Evolutionary conservation across 768 basidiomycete species (phyloP).

Genomic region (Leucosporidium scottii): DNA sequence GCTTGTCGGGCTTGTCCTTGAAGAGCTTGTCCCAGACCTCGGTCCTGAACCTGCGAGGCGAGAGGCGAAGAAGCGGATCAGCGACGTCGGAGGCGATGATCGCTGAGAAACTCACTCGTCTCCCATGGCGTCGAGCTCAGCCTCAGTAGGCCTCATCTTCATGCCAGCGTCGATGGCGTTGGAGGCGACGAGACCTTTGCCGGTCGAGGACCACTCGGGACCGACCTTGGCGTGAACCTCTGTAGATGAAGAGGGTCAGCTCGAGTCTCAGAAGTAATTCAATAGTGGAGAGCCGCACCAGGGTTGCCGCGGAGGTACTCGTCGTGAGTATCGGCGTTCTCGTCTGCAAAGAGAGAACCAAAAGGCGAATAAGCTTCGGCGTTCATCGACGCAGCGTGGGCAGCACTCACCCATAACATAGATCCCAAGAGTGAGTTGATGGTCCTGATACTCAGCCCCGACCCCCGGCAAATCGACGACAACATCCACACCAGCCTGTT

Average conservation of each 20-base stretch:
- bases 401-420: background rate
- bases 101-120: constrained; percentile 48
- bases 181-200: constrained; percentile 62
- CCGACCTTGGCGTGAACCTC: constrained; percentile 50
- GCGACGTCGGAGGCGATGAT: background rate
- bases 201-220: constrained; percentile 58
- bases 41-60: constrained; percentile 36
- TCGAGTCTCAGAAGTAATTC: too few relatives aligned
- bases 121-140: constrained; percentile 66
- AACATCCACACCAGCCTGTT: constrained; percentile 12
- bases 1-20: constrained; percentile 72
- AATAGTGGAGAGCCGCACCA: background rate
- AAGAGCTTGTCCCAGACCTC: constrained; percentile 59
- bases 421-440: constrained; percentile 4
- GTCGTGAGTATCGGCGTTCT: constrained; percentile 57
- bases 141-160: constrained; percentile 62
- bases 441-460: constrained; percentile 45
- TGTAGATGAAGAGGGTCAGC: background rate
- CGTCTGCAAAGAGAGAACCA: constrained; percentile 43
- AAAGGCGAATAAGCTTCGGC: constrained; percentile 50
- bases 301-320: constrained; percentile 64
- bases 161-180: constrained; percentile 69
- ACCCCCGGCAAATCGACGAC: constrained; percentile 45
- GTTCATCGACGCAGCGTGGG: too few relatives aligned
- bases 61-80: background rate